These are phyloP conservation scores for Chlorociboria aeruginascens DNA, from an alignment of 495 filamentous ascomycete genomes.

Conservation along the genomic window DNA sequence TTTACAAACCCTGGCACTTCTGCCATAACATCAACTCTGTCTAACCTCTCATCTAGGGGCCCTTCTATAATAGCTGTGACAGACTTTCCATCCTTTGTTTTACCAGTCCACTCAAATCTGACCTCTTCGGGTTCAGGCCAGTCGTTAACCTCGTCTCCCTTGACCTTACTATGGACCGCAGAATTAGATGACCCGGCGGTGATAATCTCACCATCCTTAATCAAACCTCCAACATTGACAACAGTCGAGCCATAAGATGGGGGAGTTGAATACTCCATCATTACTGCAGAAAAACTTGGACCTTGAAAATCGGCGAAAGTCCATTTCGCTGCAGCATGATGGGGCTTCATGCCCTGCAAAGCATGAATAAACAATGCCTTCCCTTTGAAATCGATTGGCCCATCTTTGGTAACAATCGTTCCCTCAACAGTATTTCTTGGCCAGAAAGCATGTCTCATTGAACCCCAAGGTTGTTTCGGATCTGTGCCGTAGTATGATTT, in stretches of 20 bases:
- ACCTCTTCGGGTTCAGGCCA: conserved; percentile 78
- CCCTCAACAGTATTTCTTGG: conserved; percentile 73
- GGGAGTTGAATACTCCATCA: conserved; percentile 98
- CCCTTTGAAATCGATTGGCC: conserved; percentile 74
- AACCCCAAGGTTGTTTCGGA: conserved; percentile 74
- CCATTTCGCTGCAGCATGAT: conserved; percentile 90
- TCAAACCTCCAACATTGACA: conserved; percentile 74
- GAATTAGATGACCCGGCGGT: conserved; percentile 51
- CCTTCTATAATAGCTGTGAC: conserved; percentile 59
- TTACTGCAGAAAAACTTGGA: conserved; percentile 68
- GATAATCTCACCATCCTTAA: conserved; percentile 69
- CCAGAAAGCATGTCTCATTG: conserved; percentile 89
- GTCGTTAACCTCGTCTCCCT: conserved; percentile 62
- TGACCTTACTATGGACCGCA: conserved; percentile 53
- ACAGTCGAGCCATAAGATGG: conserved; percentile 83
- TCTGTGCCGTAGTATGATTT: conserved; percentile 80
- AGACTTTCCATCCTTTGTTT: conserved; percentile 60
- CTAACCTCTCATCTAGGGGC: conserved; percentile 53
- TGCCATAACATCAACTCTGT: conserved; percentile 91
- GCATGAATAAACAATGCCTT: conserved; percentile 67
- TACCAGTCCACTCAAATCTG: conserved; percentile 69
- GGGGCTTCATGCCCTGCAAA: conserved; percentile 96
- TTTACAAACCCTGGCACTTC: conserved; percentile 94
- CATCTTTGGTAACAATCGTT: conserved; percentile 69
- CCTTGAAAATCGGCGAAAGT: conserved; percentile 89